Base-by-base conservation (phyloP, 306 rosid species). In the Cotoneaster glaucophyllus region DNA sequence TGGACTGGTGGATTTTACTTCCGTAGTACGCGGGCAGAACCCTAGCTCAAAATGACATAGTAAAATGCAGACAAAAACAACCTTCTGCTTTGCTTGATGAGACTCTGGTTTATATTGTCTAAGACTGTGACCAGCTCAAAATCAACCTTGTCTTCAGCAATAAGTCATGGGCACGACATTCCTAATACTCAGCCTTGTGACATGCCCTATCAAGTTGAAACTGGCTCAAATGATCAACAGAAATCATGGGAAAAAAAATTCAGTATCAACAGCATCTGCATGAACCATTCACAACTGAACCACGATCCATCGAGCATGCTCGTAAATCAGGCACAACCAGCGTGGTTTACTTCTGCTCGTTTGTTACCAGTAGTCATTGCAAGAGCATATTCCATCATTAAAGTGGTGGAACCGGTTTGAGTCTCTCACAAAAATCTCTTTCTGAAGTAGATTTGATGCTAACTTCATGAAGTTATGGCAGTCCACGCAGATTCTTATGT, bases 381-480 rank as follows among this genome's bases (percentile, higher is more conserved):
- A 93, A 74, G 98, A 91, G 79, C 98, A 93, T 29, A 82, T 53
- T 28, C 93, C 96, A 56, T 75, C 50, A 69, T 82, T 86, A 78
- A 91, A 93, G 74, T 83, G 94, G 82, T 93, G 97, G 82, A 93
- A 93, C 11, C 97, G 96, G 79, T 88, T 93, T 28, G 97, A 87
- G 82, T 93, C 98, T 86, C 98, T 90, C 64, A 93, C 88, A 74
- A 90, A 75, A 74, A 91, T 93, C 83, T 87, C 93, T 85, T 87
- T 90, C 63, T 82, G 80, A 69, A 86, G 80, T 22, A 81, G 80
- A 78, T 77, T 72, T 63, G 98, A 90, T 17, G 94, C 88, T 75
- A 91, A 77, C 78, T 90, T 91, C 95, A 94, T 94, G 83, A 94
- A 94, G 79, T 88, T 87, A 66, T 91, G 97, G 84, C 98, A 94